Base-by-base conservation (phyloP, 2,329 filamentous ascomycete species). In the Aspergillus pseudoterreus region DNA sequence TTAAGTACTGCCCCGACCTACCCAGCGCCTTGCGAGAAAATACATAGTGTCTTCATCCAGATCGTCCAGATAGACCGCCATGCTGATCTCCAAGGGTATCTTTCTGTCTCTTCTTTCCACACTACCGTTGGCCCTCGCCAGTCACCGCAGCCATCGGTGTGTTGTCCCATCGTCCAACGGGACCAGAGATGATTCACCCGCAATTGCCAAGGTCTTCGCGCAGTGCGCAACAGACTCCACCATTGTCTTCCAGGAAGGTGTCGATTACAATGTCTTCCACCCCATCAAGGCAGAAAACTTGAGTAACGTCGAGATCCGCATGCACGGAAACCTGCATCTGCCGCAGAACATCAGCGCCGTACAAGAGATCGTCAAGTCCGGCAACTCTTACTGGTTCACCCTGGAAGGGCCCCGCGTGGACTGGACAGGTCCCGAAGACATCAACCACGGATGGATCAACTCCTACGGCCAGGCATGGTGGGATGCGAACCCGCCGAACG, bases 381-480 rank as follows among this genome's bases (percentile, higher is more conserved):
- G 64, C 24, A 64, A 63, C 33, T 60, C 63, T 2, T 51, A 58
- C 41, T 76, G 74, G 73, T 72, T 75, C 50, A 60, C 59, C 2
- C 62, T 77, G 14, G 51, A 50, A 4, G 62, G 62, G 1, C 58
- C 60, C 11, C 45, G 46, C 3, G 54, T 64, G 33, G 60, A 63
- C 44, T 63, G 41, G 47, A 59, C 64, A 6, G 71, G 71, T 4
- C 68, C 69, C 1, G 51, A 59, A 6, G 66, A 73, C 50, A 60
- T 71, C 36, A 63, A 64, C 32, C 61, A 64, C n/a, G 73, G 74
- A 48, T 76, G 73, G 73, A 75, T 77, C 54, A 67, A 75, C 50
- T 75, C 71, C 2, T 72, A 76, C 46, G 74, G 74, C 21, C 73
- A 76, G 56, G 63, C 64, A 1, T 76, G 75, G 75, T 77, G 73